These are phyloP conservation scores for Yarrowia bubula DNA, from an alignment of 805 yeast genomes.

Conservation along the genomic window DNA sequence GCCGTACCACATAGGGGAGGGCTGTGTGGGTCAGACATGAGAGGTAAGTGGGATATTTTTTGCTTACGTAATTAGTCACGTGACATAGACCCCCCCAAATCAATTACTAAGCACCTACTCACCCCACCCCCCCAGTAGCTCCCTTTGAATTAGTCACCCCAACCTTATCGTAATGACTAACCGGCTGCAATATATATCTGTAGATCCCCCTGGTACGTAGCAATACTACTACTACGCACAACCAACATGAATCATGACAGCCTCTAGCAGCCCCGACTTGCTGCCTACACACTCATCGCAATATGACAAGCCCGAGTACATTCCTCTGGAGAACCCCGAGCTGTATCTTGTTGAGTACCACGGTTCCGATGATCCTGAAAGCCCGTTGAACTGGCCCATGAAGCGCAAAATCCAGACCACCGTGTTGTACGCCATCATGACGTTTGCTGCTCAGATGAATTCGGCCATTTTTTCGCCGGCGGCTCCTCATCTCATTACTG, in stretches of 20 bases:
- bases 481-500: slow-evolving; percentile 48
- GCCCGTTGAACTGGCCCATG: slow-evolving; percentile 42
- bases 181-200: too few species aligned
- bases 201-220: too few species aligned
- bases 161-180: too few species aligned
- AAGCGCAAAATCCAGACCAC: slow-evolving; percentile 59
- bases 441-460: slow-evolving; percentile 63
- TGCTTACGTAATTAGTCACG: too few species aligned
- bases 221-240: background rate
- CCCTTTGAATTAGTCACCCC: too few species aligned
- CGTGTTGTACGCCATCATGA: slow-evolving; percentile 50
- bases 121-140: too few species aligned
- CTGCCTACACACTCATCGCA: background rate
- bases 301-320: background rate
- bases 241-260: too few species aligned
- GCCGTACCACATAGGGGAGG: too few species aligned
- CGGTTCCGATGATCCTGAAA: slow-evolving; percentile 37
- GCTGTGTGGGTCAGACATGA: too few species aligned
- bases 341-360: slow-evolving; percentile 37
- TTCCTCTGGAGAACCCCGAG: slow-evolving; percentile 16
- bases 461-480: slow-evolving; percentile 70
- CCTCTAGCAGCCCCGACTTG: background rate
- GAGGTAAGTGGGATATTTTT: too few species aligned
- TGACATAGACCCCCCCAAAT: too few species aligned
- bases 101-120: too few species aligned